Conservation (phyloP, 768 basidiomycete species). For the Pisolithus microcarpus region DNA sequence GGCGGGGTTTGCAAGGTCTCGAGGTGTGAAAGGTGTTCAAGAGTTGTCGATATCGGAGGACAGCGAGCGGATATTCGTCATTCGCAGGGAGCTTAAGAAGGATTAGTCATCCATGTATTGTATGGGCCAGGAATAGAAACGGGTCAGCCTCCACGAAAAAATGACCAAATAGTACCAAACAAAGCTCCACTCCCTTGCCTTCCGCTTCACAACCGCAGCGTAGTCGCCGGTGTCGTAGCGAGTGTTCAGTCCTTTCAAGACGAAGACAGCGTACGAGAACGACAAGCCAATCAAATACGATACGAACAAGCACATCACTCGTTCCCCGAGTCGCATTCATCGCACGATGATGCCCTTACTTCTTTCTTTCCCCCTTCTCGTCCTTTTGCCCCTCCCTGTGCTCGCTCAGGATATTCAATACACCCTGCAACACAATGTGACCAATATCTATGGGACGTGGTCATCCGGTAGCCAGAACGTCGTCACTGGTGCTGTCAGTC, state of each 20-base stretch:
- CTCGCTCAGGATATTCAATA: constrained; percentile 35
- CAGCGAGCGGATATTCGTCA: constrained; percentile 69
- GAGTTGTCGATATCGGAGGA: constrained; percentile 57
- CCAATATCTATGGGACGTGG: constrained; percentile 78
- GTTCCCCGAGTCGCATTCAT: constrained; percentile 1
- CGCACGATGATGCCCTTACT: constrained; percentile 20
- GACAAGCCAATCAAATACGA: too few species aligned
- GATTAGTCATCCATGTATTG: constrained; percentile 37
- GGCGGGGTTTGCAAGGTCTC: constrained; percentile 52
- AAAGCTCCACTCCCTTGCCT: constrained; percentile 3
- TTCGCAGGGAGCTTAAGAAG: constrained; percentile 76
- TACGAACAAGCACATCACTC: not conserved
- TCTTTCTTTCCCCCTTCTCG: constrained; percentile 11
- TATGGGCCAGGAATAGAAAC: not conserved
- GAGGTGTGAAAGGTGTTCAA: constrained; percentile 48
- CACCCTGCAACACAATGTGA: constrained; percentile 54
- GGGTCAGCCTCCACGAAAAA: not conserved
- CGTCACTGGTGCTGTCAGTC: constrained; percentile 73
- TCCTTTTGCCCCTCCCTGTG: constrained; percentile 22
- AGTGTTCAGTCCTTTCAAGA: too few species aligned
- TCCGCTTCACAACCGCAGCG: too few species aligned
- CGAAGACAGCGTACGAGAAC: too few species aligned
- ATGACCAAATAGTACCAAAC: constrained; percentile 21
- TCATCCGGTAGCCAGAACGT: constrained; percentile 71
- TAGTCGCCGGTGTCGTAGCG: too few species aligned